Conservation (phyloP, 257 asterid genomes). For the Forsythia suspensa region DNA sequence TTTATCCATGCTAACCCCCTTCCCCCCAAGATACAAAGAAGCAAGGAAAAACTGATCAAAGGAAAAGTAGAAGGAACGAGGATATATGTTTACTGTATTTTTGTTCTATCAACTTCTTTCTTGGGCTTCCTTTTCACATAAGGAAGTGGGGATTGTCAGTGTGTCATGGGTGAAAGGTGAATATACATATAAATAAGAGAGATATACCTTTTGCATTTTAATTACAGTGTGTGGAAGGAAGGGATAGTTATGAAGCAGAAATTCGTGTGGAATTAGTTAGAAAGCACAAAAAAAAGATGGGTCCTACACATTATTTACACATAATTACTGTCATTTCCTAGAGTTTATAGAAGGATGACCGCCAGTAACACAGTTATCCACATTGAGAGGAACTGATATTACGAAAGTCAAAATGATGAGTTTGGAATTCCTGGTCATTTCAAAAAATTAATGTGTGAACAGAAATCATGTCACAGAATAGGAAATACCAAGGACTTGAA, state of each 20-base stretch:
- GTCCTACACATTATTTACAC: not conserved
- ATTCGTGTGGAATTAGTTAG: not conserved
- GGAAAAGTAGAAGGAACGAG: not conserved
- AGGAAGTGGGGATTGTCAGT: not conserved
- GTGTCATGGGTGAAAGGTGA: not conserved
- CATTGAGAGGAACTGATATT: not conserved
- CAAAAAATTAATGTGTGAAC: not conserved
- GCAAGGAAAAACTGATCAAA: not conserved
- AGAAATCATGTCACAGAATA: not conserved
- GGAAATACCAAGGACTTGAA: not conserved
- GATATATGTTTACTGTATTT: not conserved
- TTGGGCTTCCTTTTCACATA: not conserved
- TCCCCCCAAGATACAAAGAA: slow-evolving; percentile 9
- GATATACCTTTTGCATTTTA: not conserved
- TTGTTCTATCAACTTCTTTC: slow-evolving; percentile 3
- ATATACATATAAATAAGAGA: not conserved
- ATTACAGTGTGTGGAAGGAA: not conserved
- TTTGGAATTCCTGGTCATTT: not conserved
- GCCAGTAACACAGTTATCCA: not conserved
- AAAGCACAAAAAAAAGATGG: not conserved
- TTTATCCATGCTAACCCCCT: not conserved
- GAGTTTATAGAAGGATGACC: not conserved
- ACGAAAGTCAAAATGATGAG: not conserved
- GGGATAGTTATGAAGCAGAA: not conserved
- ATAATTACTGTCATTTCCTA: not conserved